A percentile compares a stretch with the other conserved stretches of the same genome.
phyloP scores from a whole-genome alignment of 352 stramenopile species.

The Elongisporangium senticosum region DNA sequence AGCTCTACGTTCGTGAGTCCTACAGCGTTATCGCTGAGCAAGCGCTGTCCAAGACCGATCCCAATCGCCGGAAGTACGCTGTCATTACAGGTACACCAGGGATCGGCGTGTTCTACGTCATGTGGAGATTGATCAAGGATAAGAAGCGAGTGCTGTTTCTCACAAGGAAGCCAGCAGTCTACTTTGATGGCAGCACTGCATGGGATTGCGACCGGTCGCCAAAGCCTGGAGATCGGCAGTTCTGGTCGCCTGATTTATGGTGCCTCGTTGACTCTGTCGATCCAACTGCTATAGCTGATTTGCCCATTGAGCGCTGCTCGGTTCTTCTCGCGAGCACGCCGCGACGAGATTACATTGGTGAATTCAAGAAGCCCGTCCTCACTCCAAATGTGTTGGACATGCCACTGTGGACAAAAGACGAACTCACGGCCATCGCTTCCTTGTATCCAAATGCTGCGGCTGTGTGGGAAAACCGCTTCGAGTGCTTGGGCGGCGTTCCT shows the following conservation, averaged over 20 bases:
- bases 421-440: conserved; percentile 17
- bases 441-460: conserved; percentile 15
- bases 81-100: conserved; percentile 26
- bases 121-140: conserved; percentile 28
- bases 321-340: conserved; percentile 21
- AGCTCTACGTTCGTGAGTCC: too few species aligned
- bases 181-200: conserved; percentile 24
- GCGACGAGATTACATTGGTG: conserved; percentile 21
- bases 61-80: conserved; percentile 14
- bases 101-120: conserved; percentile 10
- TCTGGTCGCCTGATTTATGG: conserved; percentile 22
- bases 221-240: conserved; percentile 6
- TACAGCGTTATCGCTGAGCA: too few species aligned
- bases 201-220: conserved; percentile 6
- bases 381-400: conserved; percentile 26
- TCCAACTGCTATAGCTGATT: conserved; percentile 12
- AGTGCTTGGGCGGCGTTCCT: conserved; percentile 22
- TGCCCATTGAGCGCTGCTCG: conserved; percentile 11
- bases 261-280: conserved; percentile 22
- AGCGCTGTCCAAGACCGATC: too few species aligned
- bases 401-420: conserved; percentile 23
- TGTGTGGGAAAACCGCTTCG: conserved; percentile 17
- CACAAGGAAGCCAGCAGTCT: conserved; percentile 3
- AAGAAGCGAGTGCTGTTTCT: conserved; percentile 23
- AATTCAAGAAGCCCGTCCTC: conserved; percentile 27